These are phyloP conservation scores for Xylariaceae sp. DNA, from an alignment of 2,329 filamentous ascomycete genomes.

Conservation along the genomic window DNA sequence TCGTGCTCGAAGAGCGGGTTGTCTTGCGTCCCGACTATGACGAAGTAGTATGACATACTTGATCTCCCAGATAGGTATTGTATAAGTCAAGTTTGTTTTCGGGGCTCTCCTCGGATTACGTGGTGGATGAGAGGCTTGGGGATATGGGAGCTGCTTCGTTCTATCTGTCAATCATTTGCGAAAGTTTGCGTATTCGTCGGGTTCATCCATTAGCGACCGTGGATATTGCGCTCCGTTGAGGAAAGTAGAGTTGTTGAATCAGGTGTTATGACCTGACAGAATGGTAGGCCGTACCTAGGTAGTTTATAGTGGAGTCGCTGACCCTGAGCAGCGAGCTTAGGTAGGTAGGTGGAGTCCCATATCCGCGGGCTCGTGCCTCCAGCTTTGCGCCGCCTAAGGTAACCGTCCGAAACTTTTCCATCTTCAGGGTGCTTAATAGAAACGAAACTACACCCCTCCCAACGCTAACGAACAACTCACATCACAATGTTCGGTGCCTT, in stretches of 20 bases:
- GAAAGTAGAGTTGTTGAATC: neutral
- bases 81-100: neutral
- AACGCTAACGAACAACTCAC: constrained; percentile 19
- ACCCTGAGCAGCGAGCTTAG: neutral
- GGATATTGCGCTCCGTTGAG: neutral
- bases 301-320: constrained; percentile 5
- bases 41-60: constrained; percentile 96
- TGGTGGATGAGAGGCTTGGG: neutral
- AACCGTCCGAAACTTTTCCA: constrained; percentile 32
- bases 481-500: constrained; percentile 81
- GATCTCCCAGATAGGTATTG: too few species aligned
- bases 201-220: neutral
- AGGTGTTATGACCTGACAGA: neutral
- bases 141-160: neutral
- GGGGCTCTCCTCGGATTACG: neutral
- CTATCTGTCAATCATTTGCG: constrained; percentile 37
- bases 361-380: constrained; percentile 17
- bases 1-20: constrained; percentile 96
- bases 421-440: constrained; percentile 3
- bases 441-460: neutral
- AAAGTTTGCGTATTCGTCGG: neutral
- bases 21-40: constrained; percentile 93
- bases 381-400: constrained; percentile 11
- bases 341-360: constrained; percentile 8
- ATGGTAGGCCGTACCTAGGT: neutral